These are phyloP conservation scores for Globisporangium ultimum DNA, from an alignment of 352 stramenopile genomes.

Conservation along the genomic window DNA sequence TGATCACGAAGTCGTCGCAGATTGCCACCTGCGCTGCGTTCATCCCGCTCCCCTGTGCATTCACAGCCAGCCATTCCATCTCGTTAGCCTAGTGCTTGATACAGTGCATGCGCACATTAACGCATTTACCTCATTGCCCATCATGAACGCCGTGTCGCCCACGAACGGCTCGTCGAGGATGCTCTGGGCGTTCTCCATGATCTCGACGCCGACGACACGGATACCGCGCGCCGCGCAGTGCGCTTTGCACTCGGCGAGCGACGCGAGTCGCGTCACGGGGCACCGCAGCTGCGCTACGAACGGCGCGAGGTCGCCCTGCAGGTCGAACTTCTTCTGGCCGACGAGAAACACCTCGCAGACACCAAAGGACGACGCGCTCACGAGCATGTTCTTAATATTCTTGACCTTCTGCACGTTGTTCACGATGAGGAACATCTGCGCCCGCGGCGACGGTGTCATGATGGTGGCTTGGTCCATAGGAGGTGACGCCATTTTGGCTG, in stretches of 20 bases:
- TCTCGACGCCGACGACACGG: slow-evolving; percentile 92
- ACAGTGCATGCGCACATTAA: not conserved
- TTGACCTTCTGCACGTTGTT: slow-evolving; percentile 93
- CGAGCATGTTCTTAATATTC: slow-evolving; percentile 87
- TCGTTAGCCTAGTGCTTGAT: not conserved
- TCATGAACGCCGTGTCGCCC: slow-evolving; percentile 90
- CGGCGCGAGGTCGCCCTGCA: slow-evolving; percentile 38
- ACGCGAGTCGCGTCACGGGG: slow-evolving; percentile 66
- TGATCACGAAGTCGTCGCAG: slow-evolving; percentile 93
- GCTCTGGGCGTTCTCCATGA: slow-evolving; percentile 80
- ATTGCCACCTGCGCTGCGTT: slow-evolving; percentile 88
- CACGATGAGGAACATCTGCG: slow-evolving; percentile 81
- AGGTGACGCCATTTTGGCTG: too few relatives aligned
- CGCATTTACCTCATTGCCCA: slow-evolving; percentile 90
- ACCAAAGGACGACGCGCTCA: slow-evolving; percentile 83
- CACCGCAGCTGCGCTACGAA: slow-evolving; percentile 46
- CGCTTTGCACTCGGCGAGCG: slow-evolving; percentile 73
- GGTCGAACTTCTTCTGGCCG: slow-evolving; percentile 81
- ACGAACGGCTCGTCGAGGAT: slow-evolving; percentile 71
- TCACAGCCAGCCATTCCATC: slow-evolving; percentile 5
- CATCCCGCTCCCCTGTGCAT: slow-evolving; percentile 84
- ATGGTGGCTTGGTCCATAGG: too few relatives aligned
- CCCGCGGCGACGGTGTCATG: not conserved
- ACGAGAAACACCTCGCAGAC: slow-evolving; percentile 84
- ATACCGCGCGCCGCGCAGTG: slow-evolving; percentile 65